Evolutionary conservation across 2,329 filamentous ascomycete genomes (phyloP).

Genomic region (Phyllosticta capitalensis): DNA sequence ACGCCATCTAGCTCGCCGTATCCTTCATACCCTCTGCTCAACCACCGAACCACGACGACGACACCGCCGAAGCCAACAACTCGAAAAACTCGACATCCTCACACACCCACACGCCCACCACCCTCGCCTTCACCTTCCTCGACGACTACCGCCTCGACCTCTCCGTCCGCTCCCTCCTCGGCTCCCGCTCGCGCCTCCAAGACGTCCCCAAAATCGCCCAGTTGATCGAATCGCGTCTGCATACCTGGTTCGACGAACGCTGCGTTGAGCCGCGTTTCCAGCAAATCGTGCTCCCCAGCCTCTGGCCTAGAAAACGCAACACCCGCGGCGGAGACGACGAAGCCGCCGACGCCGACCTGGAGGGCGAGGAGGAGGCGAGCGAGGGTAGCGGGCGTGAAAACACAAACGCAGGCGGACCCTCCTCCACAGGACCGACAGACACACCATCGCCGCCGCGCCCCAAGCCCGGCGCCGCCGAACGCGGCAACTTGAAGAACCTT

Average conservation of each 20-base stretch:
- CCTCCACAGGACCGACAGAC: background rate
- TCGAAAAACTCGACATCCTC: conserved; percentile 12
- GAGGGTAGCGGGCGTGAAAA: background rate
- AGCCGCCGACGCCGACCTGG: conserved; percentile 19
- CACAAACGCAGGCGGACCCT: background rate
- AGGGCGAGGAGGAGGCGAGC: background rate
- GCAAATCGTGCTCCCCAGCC: conserved; percentile 70
- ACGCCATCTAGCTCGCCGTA: conserved; percentile 52
- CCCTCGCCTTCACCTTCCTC: conserved; percentile 88
- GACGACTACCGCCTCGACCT: conserved; percentile 82
- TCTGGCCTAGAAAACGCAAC: conserved; percentile 80
- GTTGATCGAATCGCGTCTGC: conserved; percentile 67
- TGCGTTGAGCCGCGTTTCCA: conserved; percentile 80
- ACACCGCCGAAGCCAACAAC: conserved; percentile 17
- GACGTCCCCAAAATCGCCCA: conserved; percentile 86
- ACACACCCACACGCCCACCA: conserved; percentile 52
- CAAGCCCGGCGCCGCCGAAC: conserved; percentile 1
- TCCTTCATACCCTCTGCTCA: conserved; percentile 69
- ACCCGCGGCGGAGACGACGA: conserved; percentile 61
- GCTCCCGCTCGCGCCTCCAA: conserved; percentile 68
- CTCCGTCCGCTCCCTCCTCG: conserved; percentile 68
- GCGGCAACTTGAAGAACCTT: conserved; percentile 11
- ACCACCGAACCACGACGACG: conserved; percentile 34
- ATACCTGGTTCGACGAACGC: conserved; percentile 81
- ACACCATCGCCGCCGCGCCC: background rate